Base-by-base conservation (phyloP, 441 rosid genomes). In the Gossypium lobatum region DNA sequence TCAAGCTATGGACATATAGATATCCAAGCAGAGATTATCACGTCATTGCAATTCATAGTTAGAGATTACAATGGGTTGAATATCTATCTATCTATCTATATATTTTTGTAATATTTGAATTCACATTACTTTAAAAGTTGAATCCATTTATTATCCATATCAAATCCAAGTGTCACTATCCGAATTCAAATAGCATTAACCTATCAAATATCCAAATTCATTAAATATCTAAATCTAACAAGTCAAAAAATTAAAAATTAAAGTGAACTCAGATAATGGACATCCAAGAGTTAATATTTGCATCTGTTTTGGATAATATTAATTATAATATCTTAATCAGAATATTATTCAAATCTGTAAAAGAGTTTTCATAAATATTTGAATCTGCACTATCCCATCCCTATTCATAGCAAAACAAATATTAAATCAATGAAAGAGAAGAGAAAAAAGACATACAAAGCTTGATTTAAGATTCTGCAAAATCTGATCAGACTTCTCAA, bases 391-490 rank as follows among this genome's bases (percentile, higher is more conserved):
- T 17, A 55, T 20, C 60, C 5, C 10, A 55, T 20, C 26, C 25
- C 17, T 18, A 53, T 28, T 52, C 34, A n/a, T n/a, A 31, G 28
- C 42, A 73, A 6, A 55, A 70, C 54, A 46, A 64, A 31, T 28
- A 69, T 8, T 7, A 14, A 48, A 57, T 64, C 5, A 23, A 17
- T 34, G 48, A 55, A 71, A 64, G 53, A 9, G 9, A 70, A 59
- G 25, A 45, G 34, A 14, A 57, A 72, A 17, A 13, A 52, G 13
- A 82, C 96, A 83, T 83, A 89, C 93, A 60, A 85, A 82, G 75
- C 61, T 68, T 6, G 76, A 75, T 76, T 81, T 84, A 65, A 84
- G 69, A 42, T 68, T 66, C 72, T 80, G 78, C 54, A 82, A 73
- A 74, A 25, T 77, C 70, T 80, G 80, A 50, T 75, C 79, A 52